phyloP scores from a whole-genome alignment of 139 green algal species.

The Micractinium conductrix region DNA sequence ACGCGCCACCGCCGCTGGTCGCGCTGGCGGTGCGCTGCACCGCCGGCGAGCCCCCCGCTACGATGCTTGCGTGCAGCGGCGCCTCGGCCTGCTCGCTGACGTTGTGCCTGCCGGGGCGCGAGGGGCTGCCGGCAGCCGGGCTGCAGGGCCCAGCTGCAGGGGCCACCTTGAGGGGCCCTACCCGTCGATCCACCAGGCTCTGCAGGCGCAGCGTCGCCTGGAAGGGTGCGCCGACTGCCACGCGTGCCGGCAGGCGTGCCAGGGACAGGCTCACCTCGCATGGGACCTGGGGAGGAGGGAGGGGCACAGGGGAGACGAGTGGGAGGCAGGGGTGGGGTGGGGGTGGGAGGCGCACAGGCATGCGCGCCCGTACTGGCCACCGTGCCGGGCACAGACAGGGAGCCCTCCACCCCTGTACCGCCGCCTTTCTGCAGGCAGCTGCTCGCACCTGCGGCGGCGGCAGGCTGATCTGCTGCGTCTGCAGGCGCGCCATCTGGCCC shows the following conservation, averaged over 20 bases:
- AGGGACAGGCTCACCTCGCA: neutral
- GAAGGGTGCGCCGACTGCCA: constrained; percentile 11
- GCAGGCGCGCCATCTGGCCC: constrained; percentile 63
- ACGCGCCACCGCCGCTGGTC: neutral
- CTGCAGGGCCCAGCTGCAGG: neutral
- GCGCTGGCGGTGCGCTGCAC: no score
- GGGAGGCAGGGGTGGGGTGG: no score
- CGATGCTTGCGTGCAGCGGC: neutral
- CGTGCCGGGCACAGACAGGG: neutral
- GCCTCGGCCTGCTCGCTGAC: neutral
- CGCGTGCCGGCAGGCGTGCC: neutral
- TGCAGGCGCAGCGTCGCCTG: neutral
- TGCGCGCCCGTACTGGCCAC: neutral
- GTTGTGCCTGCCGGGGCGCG: neutral
- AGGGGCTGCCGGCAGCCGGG: no score
- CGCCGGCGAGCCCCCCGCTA: neutral
- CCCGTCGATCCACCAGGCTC: neutral
- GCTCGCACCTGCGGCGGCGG: neutral
- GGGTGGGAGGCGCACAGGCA: neutral
- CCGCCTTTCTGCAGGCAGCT: no score
- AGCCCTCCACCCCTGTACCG: neutral
- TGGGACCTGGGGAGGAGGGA: neutral
- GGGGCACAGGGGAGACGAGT: neutral
- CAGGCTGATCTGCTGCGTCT: constrained; percentile 68
- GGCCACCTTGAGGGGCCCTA: constrained; percentile 11